These are phyloP conservation scores for Tuber brumale DNA, from an alignment of 495 filamentous ascomycete genomes.

Conservation along the genomic window DNA sequence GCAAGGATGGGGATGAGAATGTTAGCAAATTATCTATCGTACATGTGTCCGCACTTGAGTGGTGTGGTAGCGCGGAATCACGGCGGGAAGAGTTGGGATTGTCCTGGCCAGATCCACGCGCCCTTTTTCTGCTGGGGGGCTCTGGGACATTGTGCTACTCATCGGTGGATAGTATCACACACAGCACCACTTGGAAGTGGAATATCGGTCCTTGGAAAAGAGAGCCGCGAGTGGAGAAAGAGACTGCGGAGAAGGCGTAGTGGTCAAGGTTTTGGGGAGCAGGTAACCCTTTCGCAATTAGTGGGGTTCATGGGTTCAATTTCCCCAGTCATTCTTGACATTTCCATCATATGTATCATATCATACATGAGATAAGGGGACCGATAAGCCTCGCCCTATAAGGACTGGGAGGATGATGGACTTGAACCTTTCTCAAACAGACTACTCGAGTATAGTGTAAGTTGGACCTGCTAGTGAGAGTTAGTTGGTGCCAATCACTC, in stretches of 20 bases:
- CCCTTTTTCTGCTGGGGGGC: not conserved
- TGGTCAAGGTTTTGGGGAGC: constrained; percentile 10
- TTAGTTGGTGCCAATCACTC: too few relatives aligned
- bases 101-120: constrained; percentile 29
- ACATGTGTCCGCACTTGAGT: constrained; percentile 55
- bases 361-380: too few relatives aligned
- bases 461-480: too few relatives aligned
- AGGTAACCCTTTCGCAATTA: not conserved
- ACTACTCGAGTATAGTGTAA: too few relatives aligned
- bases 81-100: constrained; percentile 54
- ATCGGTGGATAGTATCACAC: constrained; percentile 43
- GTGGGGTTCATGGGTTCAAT: too few relatives aligned
- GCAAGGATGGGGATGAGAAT: too few relatives aligned
- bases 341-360: too few relatives aligned
- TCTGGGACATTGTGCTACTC: not conserved
- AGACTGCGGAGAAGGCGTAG: constrained; percentile 24
- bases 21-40: constrained; percentile 49
- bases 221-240: constrained; percentile 20
- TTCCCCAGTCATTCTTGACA: too few relatives aligned
- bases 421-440: too few relatives aligned
- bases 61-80: constrained; percentile 54
- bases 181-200: constrained; percentile 52
- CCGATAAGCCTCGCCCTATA: too few relatives aligned
- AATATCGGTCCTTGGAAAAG: constrained; percentile 51
- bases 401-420: too few relatives aligned